phyloP scores from a whole-genome alignment of 768 basidiomycete species.

The Tylopilus subfusipes region DNA sequence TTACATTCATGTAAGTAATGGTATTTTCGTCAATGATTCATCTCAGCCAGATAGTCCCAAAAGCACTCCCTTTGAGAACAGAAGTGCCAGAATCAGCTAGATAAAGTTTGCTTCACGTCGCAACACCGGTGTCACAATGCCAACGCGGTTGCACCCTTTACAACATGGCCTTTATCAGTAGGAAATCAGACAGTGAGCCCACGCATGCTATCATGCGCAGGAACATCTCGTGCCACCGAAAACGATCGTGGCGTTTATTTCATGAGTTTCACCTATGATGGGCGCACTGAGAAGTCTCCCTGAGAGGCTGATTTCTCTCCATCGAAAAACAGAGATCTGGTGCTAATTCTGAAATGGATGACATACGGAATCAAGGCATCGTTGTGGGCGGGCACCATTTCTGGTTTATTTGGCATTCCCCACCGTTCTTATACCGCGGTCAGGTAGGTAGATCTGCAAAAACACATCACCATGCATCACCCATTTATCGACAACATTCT shows the following conservation, averaged over 20 bases:
- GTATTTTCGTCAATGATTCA: background rate
- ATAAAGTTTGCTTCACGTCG: background rate
- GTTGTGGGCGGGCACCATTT: conserved; percentile 4
- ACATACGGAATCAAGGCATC: background rate
- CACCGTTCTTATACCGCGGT: conserved; percentile 9
- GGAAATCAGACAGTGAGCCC: background rate
- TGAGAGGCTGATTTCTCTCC: background rate
- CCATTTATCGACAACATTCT: conserved; percentile 40
- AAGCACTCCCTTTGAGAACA: background rate
- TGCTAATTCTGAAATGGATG: conserved; percentile 1
- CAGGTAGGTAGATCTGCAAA: background rate
- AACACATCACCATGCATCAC: conserved; percentile 16
- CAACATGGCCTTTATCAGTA: background rate
- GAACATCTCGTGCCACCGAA: background rate
- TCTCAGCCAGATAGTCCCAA: background rate
- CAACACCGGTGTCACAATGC: background rate
- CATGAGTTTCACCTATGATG: conserved; percentile 6
- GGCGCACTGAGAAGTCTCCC: conserved; percentile 7
- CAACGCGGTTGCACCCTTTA: background rate
- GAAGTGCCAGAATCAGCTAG: background rate
- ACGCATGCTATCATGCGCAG: background rate
- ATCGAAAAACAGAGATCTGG: conserved; percentile 1
- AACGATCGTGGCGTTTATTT: conserved; percentile 9
- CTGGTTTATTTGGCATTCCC: conserved; percentile 4
- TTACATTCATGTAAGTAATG: conserved; percentile 2